Evolutionary conservation across 805 yeast genomes (phyloP).

Genomic region (Candida coleopterorum): DNA sequence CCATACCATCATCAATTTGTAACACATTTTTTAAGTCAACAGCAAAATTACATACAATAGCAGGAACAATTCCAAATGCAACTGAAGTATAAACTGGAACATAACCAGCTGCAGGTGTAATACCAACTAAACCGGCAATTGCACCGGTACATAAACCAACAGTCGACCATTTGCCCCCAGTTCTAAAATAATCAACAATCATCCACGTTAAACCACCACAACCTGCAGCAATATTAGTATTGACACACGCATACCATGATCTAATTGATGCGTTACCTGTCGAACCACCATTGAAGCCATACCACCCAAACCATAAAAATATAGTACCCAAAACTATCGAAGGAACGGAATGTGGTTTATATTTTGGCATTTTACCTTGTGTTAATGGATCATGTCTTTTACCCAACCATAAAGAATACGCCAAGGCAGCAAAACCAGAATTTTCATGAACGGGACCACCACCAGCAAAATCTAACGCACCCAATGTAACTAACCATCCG

Average conservation of each 20-base stretch:
- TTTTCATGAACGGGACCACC: conserved; percentile 98
- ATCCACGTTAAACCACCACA: conserved; percentile 93
- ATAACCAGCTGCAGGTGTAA: conserved; percentile 96
- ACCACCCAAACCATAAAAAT: conserved; percentile 98
- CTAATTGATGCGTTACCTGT: conserved; percentile 91
- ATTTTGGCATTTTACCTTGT: conserved; percentile 69
- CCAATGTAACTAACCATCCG: conserved; percentile 84
- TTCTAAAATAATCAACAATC: conserved; percentile 82
- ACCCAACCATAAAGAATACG: conserved; percentile 89
- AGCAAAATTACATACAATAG: conserved; percentile 75
- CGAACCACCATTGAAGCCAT: conserved; percentile 98
- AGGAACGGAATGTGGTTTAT: conserved; percentile 90
- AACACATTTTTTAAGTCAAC: conserved; percentile 71
- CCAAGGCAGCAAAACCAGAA: conserved; percentile 92
- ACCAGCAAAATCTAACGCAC: conserved; percentile 94
- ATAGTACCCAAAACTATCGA: conserved; percentile 89
- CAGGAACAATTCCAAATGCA: conserved; percentile 77
- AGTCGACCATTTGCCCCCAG: conserved; percentile 86
- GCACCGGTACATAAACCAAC: conserved; percentile 94
- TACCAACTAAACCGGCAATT: conserved; percentile 88
- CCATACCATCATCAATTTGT: conserved; percentile 90
- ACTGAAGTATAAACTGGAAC: conserved; percentile 90
- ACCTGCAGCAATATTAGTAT: conserved; percentile 92
- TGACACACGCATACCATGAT: conserved; percentile 90
- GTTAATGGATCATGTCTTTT: conserved; percentile 83